A percentile compares a stretch with the other conserved stretches of the same genome.
Conservation (phyloP, 148 eudicot genomes). For the Gaultheria prostrata region DNA sequence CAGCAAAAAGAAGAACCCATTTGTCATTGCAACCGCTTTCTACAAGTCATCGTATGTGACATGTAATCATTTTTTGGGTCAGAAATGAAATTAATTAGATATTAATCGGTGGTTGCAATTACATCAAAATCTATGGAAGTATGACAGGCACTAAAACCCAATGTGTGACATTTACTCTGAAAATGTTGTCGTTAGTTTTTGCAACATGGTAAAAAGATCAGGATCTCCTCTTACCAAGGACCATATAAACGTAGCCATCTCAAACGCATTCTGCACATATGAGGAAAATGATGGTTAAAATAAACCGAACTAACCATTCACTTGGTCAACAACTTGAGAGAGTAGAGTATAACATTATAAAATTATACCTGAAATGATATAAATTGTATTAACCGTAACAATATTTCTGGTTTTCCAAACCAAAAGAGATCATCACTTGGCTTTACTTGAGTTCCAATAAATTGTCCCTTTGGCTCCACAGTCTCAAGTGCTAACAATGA, state of each 20-base stretch:
- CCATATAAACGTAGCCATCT: constrained; percentile 96
- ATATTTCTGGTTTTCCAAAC: constrained; percentile 93
- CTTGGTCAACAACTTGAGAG: neutral
- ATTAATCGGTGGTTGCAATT: neutral
- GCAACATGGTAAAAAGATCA: neutral
- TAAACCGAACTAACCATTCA: neutral
- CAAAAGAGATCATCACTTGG: constrained; percentile 94
- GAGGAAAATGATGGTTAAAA: constrained; percentile 14
- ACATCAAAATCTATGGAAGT: neutral
- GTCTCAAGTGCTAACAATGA: constrained; percentile 85
- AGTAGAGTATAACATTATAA: neutral
- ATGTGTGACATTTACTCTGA: neutral
- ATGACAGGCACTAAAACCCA: neutral
- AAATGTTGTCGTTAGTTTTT: neutral
- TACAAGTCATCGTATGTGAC: neutral
- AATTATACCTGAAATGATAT: constrained; percentile 85
- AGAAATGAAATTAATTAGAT: neutral
- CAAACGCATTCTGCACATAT: constrained; percentile 84
- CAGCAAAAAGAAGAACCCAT: constrained; percentile 11
- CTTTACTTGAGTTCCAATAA: constrained; percentile 72
- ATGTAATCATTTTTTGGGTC: neutral
- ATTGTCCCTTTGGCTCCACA: constrained; percentile 55
- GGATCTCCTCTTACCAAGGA: constrained; percentile 60
- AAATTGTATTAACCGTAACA: constrained; percentile 73
- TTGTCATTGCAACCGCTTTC: neutral